These are phyloP conservation scores for Basipetospora chlamydospora DNA, from an alignment of 2,329 filamentous ascomycete genomes.

Conservation along the genomic window DNA sequence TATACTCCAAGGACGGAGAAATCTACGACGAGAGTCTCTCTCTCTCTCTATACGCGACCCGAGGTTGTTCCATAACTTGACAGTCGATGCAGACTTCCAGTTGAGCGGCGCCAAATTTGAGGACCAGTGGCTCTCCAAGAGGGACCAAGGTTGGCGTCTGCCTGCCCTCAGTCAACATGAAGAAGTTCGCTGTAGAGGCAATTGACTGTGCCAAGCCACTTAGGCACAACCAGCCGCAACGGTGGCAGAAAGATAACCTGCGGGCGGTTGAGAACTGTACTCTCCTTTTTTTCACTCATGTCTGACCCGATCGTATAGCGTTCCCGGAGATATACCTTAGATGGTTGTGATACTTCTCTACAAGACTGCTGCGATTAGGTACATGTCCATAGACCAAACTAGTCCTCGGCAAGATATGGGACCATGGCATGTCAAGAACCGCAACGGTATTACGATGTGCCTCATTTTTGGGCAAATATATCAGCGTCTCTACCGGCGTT, in stretches of 20 bases:
- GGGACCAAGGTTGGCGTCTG: slow-evolving; percentile 11
- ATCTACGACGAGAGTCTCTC: slow-evolving; percentile 20
- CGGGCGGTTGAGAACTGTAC: neutral
- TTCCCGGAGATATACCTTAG: too few species aligned
- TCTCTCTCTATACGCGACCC: slow-evolving; percentile 17
- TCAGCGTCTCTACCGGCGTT: too few species aligned
- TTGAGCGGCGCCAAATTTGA: slow-evolving; percentile 13
- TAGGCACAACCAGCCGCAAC: neutral
- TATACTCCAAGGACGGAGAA: slow-evolving; percentile 17
- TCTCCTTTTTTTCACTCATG: too few species aligned
- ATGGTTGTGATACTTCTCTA: too few species aligned
- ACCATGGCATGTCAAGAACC: too few species aligned
- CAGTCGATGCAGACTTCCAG: slow-evolving; percentile 9
- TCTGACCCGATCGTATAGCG: too few species aligned
- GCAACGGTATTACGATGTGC: too few species aligned
- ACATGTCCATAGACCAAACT: too few species aligned
- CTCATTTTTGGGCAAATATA: too few species aligned
- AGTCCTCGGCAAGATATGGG: too few species aligned
- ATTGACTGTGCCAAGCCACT: neutral
- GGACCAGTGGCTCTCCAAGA: slow-evolving; percentile 18
- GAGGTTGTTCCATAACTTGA: slow-evolving; percentile 12
- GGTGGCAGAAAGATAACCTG: neutral
- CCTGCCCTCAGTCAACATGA: slow-evolving; percentile 13
- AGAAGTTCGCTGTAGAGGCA: slow-evolving; percentile 15
- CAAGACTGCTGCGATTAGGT: too few species aligned